Percentiles rank a stretch among this genome's conserved stretches.
phyloP scores from a whole-genome alignment of 2,329 filamentous ascomycete genomes.

The Penicillium polonicum region DNA sequence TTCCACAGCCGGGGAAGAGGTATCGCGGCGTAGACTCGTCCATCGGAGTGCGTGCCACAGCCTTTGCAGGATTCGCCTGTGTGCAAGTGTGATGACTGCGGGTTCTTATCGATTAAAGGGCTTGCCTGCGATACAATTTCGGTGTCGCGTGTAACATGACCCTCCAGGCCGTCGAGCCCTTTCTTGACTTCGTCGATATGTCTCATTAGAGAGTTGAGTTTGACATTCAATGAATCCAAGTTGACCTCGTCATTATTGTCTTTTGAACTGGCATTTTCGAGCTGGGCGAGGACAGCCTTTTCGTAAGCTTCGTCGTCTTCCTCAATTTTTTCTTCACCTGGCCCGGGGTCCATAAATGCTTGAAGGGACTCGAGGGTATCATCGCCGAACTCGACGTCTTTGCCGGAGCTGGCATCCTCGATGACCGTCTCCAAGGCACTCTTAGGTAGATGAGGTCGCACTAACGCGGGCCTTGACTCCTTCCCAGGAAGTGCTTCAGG shows the following conservation, averaged over 20 bases:
- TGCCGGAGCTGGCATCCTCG: slow-evolving; percentile 41
- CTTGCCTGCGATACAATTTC: slow-evolving; percentile 16
- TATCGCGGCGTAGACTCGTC: slow-evolving; percentile 33
- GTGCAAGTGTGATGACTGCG: slow-evolving; percentile 5
- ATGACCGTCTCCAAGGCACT: slow-evolving; percentile 45
- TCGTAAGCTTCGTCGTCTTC: slow-evolving; percentile 36
- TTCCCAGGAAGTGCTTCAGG: slow-evolving; percentile 11
- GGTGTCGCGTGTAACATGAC: slow-evolving; percentile 33
- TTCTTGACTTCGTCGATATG: slow-evolving; percentile 44
- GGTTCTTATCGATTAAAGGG: slow-evolving; percentile 13
- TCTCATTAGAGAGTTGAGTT: slow-evolving; percentile 40
- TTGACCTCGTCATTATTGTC: slow-evolving; percentile 27
- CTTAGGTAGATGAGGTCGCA: slow-evolving; percentile 42
- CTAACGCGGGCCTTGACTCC: slow-evolving; percentile 26
- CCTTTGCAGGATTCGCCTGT: slow-evolving; percentile 23
- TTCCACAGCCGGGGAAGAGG: slow-evolving; percentile 40
- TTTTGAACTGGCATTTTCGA: slow-evolving; percentile 21
- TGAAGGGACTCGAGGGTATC: slow-evolving; percentile 49
- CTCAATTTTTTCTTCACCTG: slow-evolving; percentile 28
- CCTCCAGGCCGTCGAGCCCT: slow-evolving; percentile 41
- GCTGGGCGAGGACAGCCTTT: slow-evolving; percentile 29
- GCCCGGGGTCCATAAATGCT: slow-evolving; percentile 37
- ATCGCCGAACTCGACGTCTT: slow-evolving; percentile 43
- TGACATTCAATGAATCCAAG: slow-evolving; percentile 40
- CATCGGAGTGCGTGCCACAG: slow-evolving; percentile 27